Evolutionary conservation across 164 flowering plant species (phyloP).

Genomic region (Vitis cinerea): DNA sequence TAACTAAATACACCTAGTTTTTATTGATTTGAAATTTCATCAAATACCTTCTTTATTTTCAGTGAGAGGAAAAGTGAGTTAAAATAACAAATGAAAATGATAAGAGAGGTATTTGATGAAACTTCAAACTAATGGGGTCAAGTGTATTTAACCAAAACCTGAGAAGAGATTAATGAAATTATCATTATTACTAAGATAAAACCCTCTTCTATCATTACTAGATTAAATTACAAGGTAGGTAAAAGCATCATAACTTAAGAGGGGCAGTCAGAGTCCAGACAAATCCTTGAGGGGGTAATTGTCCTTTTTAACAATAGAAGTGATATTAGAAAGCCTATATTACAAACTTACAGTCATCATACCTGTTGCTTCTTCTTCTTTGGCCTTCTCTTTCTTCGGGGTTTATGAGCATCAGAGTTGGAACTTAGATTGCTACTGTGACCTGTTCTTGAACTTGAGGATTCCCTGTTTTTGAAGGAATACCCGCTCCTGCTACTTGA

Average conservation of each 20-base stretch:
- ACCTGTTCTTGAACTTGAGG: conserved; percentile 52
- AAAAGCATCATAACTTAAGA: not conserved
- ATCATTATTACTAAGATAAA: not conserved
- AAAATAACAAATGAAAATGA: too few relatives aligned
- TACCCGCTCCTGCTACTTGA: conserved; percentile 50
- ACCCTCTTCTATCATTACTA: not conserved
- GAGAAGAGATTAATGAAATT: too few relatives aligned
- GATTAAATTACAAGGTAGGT: not conserved
- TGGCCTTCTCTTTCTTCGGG: conserved; percentile 90
- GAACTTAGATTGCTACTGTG: conserved; percentile 81
- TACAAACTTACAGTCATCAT: not conserved
- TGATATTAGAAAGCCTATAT: not conserved
- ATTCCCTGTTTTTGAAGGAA: conserved; percentile 40
- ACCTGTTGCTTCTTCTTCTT: conserved; percentile 91
- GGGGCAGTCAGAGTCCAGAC: not conserved
- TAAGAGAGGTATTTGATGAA: too few relatives aligned
- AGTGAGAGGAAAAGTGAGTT: too few relatives aligned
- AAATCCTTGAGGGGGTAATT: too few relatives aligned
- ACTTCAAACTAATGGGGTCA: too few relatives aligned
- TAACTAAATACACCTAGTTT: too few relatives aligned
- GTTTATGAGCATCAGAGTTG: conserved; percentile 93
- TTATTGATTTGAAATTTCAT: too few relatives aligned
- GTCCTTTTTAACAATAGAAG: not conserved
- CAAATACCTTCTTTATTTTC: too few relatives aligned
- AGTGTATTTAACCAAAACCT: too few relatives aligned